These are phyloP conservation scores for Arthrobotrys pseudoclavata DNA, from an alignment of 2,329 filamentous ascomycete species.

Conservation along the genomic window DNA sequence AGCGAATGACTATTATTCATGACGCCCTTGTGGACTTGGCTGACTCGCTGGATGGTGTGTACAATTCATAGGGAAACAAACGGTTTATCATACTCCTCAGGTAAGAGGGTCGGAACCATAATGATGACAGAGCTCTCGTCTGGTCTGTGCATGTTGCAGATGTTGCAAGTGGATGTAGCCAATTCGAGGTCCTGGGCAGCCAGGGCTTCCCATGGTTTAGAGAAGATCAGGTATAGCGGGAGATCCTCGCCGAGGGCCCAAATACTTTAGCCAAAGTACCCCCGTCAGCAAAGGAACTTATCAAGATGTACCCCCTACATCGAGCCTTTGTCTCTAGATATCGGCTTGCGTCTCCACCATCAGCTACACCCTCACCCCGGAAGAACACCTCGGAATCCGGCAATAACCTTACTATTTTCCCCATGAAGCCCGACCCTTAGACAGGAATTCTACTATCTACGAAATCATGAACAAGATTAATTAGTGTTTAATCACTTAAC, in stretches of 20 bases:
- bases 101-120: conserved; percentile 54
- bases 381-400: conserved; percentile 42
- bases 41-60: conserved; percentile 36
- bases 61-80: conserved; percentile 71
- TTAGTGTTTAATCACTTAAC: conserved; percentile 13
- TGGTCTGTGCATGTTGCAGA: conserved; percentile 59
- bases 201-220: conserved; percentile 57
- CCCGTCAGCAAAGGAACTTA: conserved; percentile 33
- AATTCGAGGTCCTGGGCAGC: conserved; percentile 41
- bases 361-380: conserved; percentile 36
- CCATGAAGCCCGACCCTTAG: conserved; percentile 16
- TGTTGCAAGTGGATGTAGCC: conserved; percentile 35
- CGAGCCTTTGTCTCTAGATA: conserved; percentile 10
- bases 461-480: conserved; percentile 1
- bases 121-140: conserved; percentile 48
- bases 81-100: conserved; percentile 72
- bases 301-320: conserved; percentile 41
- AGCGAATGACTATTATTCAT: conserved; percentile 19
- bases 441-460: conserved; percentile 31
- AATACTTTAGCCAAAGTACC: conserved; percentile 52
- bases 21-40: conserved; percentile 37
- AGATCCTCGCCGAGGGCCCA: conserved; percentile 11
- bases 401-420: conserved; percentile 16
- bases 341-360: conserved; percentile 15
- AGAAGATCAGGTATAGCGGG: conserved; percentile 36